A percentile compares a stretch with the other conserved stretches of the same genome.
Evolutionary conservation across 768 basidiomycete genomes (phyloP).

Genomic region (Calocybe gangraenosa): DNA sequence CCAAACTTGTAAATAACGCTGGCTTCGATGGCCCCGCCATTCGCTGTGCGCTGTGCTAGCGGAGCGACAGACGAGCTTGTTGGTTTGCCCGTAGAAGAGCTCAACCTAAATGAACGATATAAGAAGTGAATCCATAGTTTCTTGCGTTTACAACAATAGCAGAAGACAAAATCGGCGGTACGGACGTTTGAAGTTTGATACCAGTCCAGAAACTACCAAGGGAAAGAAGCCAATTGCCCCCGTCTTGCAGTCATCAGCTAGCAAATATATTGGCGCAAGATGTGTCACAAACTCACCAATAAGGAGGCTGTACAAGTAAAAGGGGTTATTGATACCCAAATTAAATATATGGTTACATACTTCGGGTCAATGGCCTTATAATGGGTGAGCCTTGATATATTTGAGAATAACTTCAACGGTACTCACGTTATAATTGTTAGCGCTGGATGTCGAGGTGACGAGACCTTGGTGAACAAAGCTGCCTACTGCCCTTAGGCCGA

Average conservation of each 20-base stretch:
- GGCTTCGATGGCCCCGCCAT: constrained; percentile 46
- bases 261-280: background rate
- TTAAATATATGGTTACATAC: constrained; percentile 22
- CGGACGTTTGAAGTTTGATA: constrained; percentile 34
- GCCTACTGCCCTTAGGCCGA: constrained; percentile 19
- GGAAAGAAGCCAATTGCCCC: constrained; percentile 42
- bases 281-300: constrained; percentile 6
- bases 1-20: constrained; percentile 39
- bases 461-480: constrained; percentile 42
- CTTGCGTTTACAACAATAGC: background rate
- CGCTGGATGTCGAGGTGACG: constrained; percentile 36
- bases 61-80: constrained; percentile 33
- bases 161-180: too few species aligned
- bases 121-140: background rate
- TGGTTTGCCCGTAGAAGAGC: constrained; percentile 38
- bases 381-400: background rate
- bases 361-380: constrained; percentile 50
- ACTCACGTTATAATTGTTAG: constrained; percentile 39
- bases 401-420: background rate
- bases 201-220: constrained; percentile 57
- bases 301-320: constrained; percentile 3
- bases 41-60: constrained; percentile 41
- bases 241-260: constrained; percentile 3
- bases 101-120: constrained; percentile 20
- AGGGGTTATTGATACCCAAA: background rate